These are phyloP conservation scores for Pleurotus ostreatus DNA, from an alignment of 768 basidiomycete genomes.

Conservation along the genomic window DNA sequence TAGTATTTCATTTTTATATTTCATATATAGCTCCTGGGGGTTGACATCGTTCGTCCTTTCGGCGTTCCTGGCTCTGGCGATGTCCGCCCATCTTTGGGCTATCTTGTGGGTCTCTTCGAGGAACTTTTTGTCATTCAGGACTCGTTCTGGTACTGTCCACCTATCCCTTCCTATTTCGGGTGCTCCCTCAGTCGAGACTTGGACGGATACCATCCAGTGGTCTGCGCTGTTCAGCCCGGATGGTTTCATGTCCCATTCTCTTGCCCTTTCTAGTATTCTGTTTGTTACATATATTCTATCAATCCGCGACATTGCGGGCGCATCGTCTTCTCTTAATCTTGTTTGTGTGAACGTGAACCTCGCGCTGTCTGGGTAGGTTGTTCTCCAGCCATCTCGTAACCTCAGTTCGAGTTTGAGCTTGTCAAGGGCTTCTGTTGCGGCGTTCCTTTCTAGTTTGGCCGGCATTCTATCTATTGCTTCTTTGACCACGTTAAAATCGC, in stretches of 20 bases:
- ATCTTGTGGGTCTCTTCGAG: slow-evolving; percentile 3
- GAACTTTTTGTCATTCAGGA: slow-evolving; percentile 18
- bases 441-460: slow-evolving; percentile 11
- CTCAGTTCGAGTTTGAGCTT: slow-evolving; percentile 15
- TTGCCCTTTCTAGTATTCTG: slow-evolving; percentile 1
- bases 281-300: slow-evolving; percentile 31
- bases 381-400: slow-evolving; percentile 30
- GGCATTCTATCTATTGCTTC: slow-evolving; percentile 32
- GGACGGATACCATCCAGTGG: slow-evolving; percentile 24
- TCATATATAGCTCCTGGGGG: no score
- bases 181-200: slow-evolving; percentile 14
- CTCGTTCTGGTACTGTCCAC: slow-evolving; percentile 22
- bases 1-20: no score
- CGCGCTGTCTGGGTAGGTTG: slow-evolving; percentile 13
- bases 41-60: no score
- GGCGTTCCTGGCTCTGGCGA: no score
- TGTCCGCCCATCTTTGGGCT: background rate
- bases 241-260: slow-evolving; percentile 22
- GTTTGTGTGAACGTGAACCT: slow-evolving; percentile 24
- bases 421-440: slow-evolving; percentile 12
- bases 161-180: slow-evolving; percentile 28
- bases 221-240: slow-evolving; percentile 21
- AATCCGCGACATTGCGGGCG: slow-evolving; percentile 22
- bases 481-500: slow-evolving; percentile 41
- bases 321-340: background rate